Percentiles rank a stretch among this genome's conserved stretches.
Conservation (phyloP, 345 rosid genomes). For the Stellera chamaejasme region DNA sequence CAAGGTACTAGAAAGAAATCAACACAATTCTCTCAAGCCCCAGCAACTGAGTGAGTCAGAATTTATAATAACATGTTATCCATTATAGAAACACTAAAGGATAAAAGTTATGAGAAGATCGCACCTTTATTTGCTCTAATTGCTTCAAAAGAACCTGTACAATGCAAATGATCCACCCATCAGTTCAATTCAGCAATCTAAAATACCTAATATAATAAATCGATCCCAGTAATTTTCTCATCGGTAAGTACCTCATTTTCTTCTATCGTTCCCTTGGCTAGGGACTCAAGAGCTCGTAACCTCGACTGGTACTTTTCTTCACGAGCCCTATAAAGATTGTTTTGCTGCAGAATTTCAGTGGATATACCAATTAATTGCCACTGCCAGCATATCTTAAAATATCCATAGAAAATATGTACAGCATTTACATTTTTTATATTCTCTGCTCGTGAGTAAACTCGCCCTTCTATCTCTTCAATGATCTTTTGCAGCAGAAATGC, state of each 20-base stretch:
- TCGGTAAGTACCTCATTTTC: conserved; percentile 60
- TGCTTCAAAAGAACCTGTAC: conserved; percentile 36
- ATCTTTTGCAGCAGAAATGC: conserved; percentile 55
- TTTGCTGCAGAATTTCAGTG: conserved; percentile 54
- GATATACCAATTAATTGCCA: conserved; percentile 16
- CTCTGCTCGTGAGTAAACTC: conserved; percentile 64
- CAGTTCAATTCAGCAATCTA: conserved; percentile 3
- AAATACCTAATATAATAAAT: conserved; percentile 5
- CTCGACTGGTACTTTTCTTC: conserved; percentile 73
- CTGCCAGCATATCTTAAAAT: conserved; percentile 11
- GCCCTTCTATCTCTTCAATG: conserved; percentile 59
- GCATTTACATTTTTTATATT: conserved; percentile 59
- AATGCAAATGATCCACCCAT: conserved; percentile 9
- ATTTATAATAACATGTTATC: not conserved
- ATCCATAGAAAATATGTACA: conserved; percentile 4
- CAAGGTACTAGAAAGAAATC: not conserved
- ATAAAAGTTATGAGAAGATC: not conserved
- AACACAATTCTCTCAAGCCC: not conserved
- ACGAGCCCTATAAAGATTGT: conserved; percentile 47
- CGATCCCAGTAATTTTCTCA: conserved; percentile 9
- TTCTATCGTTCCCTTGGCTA: conserved; percentile 57
- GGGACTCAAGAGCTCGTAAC: conserved; percentile 67
- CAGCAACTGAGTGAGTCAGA: not conserved
- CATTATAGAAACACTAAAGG: not conserved
- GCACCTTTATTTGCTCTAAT: conserved; percentile 42